Percentiles rank a stretch among this genome's conserved stretches.
phyloP scores from a whole-genome alignment of 1,284 basidiomycete species.

The Austroboletus niveus region DNA sequence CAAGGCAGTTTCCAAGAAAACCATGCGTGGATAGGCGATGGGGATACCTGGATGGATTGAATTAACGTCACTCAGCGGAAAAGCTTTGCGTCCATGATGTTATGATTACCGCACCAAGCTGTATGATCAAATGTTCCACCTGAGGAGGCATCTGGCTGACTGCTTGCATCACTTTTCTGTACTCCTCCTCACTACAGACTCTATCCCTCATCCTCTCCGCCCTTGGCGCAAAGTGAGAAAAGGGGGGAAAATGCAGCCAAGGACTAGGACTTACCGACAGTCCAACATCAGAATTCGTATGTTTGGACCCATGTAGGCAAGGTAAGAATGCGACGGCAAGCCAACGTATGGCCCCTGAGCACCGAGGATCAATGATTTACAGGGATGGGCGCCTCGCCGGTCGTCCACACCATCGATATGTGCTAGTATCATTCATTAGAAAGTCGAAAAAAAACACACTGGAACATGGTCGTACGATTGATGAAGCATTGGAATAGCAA shows the following conservation, averaged over 20 bases:
- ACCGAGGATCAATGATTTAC: conserved; percentile 76
- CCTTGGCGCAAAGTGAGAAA: conserved; percentile 38
- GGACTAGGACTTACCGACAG: conserved; percentile 58
- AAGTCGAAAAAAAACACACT: background rate
- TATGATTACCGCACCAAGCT: conserved; percentile 52
- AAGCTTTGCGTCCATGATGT: background rate
- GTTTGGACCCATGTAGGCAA: conserved; percentile 72
- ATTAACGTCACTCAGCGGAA: background rate
- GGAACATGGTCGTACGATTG: conserved; percentile 49
- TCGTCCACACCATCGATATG: conserved; percentile 73
- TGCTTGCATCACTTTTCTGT: conserved; percentile 69
- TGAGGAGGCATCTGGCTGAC: conserved; percentile 54
- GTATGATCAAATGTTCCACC: conserved; percentile 81
- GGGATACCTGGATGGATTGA: conserved; percentile 54
- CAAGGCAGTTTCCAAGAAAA: conserved; percentile 78
- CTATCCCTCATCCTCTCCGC: conserved; percentile 84
- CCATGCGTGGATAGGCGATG: conserved; percentile 91
- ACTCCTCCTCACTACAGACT: conserved; percentile 74
- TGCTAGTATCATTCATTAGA: conserved; percentile 40
- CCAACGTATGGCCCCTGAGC: conserved; percentile 73
- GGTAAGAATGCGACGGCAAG: conserved; percentile 78
- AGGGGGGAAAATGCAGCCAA: background rate
- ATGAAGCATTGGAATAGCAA: conserved; percentile 92
- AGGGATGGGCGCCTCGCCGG: conserved; percentile 54
- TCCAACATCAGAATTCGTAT: conserved; percentile 78